phyloP scores from a whole-genome alignment of 1,139 yeast genomes.

The Lodderomyces orthopsilosis region DNA sequence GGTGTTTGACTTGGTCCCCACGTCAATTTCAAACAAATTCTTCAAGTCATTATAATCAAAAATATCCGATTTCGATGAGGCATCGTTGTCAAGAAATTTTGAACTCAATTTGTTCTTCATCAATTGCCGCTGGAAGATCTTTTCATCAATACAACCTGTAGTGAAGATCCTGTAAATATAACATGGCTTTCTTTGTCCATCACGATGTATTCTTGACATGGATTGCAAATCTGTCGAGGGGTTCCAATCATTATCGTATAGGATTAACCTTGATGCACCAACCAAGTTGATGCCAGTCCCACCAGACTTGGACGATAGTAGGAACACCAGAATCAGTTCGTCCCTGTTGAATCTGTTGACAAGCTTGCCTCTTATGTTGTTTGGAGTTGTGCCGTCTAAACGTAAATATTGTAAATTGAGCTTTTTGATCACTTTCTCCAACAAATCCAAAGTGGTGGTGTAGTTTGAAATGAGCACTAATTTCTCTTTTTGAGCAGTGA shows the following conservation, averaged over 20 bases:
- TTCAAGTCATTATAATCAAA: slow-evolving; percentile 65
- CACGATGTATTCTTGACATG: slow-evolving; percentile 93
- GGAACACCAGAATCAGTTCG: slow-evolving; percentile 55
- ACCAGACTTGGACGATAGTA: slow-evolving; percentile 88
- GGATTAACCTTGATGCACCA: slow-evolving; percentile 83
- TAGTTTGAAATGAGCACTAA: slow-evolving; percentile 85
- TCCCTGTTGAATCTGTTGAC: slow-evolving; percentile 67
- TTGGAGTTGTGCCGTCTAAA: slow-evolving; percentile 82
- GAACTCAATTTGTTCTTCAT: slow-evolving; percentile 81
- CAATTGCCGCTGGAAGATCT: slow-evolving; percentile 89
- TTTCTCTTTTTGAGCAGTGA: slow-evolving; percentile 53
- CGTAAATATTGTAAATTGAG: slow-evolving; percentile 55
- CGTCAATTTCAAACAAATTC: slow-evolving; percentile 66
- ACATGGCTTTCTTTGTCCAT: slow-evolving; percentile 82
- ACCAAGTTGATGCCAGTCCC: slow-evolving; percentile 89
- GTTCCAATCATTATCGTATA: slow-evolving; percentile 93
- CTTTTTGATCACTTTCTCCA: slow-evolving; percentile 56
- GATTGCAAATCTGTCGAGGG: slow-evolving; percentile 93
- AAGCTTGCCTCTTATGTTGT: slow-evolving; percentile 57
- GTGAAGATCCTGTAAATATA: slow-evolving; percentile 79
- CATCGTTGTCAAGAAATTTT: slow-evolving; percentile 62
- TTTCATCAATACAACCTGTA: slow-evolving; percentile 91
- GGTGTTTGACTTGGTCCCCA: slow-evolving; percentile 62
- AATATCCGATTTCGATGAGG: slow-evolving; percentile 38
- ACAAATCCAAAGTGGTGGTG: slow-evolving; percentile 80